Base-by-base conservation (phyloP, 2,329 filamentous ascomycete species). In the Metarhizium rileyi region DNA sequence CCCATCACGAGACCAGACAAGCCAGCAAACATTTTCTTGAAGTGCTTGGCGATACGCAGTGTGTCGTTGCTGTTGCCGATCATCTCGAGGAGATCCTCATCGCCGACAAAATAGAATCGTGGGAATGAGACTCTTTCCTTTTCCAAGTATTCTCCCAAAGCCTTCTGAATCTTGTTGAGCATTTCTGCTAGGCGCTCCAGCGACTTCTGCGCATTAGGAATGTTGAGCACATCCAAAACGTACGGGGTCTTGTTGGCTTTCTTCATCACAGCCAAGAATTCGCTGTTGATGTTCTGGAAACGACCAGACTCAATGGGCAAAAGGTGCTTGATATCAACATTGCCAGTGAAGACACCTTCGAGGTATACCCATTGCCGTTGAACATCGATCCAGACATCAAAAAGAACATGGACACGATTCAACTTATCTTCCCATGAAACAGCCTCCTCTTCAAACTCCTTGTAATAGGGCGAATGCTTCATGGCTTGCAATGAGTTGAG, bases 311-410 rank as follows among this genome's bases (percentile, higher is more conserved):
- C 93, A 55, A 95, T 90, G 4, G 94, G 94, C 22, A 99, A 79
- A 47, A 99, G 75, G 66, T 97, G 91, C 70, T 97, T 98, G 74
- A 99, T 98, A 63, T 99, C 93, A 36, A 89, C 91, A 63, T 98
- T 99, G 52, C 93, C 93, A 1, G 91, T 96, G 65, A 99, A 99
- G 30, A 99, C 93, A 57, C 93, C 93, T 70, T 99, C 94, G 5
- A 99, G 80, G 66, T 99, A 99, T 7, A 98, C 93, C 93, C 93
- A 99, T 70, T 98, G 93, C 53, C 94, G 86, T 67, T 99, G 93
- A n/a, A 99, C 94, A 69, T 98, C 94, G 59, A 98, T 98, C 94
- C 94, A 99, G 16, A 98, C 90, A 66, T 99, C 93, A 62, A 99
- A 98, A 9, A 98, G 78, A 16, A 98, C 89, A 64, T 98, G 93